These are phyloP conservation scores for Chlamydomonas schloesseri DNA, from an alignment of 139 green algal species.

Conservation along the genomic window DNA sequence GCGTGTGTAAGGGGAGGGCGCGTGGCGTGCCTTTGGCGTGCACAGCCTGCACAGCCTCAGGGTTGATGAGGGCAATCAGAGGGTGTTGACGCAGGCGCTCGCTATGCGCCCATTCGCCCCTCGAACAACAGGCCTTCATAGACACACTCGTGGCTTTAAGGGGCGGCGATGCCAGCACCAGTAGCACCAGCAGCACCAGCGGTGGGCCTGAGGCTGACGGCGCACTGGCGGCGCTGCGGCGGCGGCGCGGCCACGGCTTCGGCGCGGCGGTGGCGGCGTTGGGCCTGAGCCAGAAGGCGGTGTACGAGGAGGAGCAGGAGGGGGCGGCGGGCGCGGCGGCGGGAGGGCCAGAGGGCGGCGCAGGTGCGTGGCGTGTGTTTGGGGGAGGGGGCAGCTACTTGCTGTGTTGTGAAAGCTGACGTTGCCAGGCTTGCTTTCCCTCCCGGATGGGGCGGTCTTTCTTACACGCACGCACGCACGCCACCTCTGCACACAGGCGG, in stretches of 20 bases:
- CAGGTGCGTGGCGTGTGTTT: background rate
- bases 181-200: too few species aligned
- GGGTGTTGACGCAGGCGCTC: too few species aligned
- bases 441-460: too few species aligned
- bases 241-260: constrained; percentile 52
- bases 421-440: too few species aligned
- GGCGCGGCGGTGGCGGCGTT: constrained; percentile 88
- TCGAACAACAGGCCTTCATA: constrained; percentile 68
- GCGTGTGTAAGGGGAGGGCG: too few species aligned
- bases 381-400: background rate
- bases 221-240: background rate
- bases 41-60: too few species aligned
- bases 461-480: too few species aligned
- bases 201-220: background rate
- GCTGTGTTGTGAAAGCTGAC: background rate
- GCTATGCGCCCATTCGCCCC: too few species aligned
- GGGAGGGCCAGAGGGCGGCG: background rate
- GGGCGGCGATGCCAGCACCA: constrained; percentile 1
- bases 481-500: background rate
- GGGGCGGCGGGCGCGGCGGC: background rate
- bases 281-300: constrained; percentile 94
- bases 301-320: constrained; percentile 61
- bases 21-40: too few species aligned
- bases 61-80: too few species aligned
- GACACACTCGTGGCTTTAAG: constrained; percentile 57